These are phyloP conservation scores for Diaporthe humulicola DNA, from an alignment of 2,329 filamentous ascomycete species.

Conservation along the genomic window DNA sequence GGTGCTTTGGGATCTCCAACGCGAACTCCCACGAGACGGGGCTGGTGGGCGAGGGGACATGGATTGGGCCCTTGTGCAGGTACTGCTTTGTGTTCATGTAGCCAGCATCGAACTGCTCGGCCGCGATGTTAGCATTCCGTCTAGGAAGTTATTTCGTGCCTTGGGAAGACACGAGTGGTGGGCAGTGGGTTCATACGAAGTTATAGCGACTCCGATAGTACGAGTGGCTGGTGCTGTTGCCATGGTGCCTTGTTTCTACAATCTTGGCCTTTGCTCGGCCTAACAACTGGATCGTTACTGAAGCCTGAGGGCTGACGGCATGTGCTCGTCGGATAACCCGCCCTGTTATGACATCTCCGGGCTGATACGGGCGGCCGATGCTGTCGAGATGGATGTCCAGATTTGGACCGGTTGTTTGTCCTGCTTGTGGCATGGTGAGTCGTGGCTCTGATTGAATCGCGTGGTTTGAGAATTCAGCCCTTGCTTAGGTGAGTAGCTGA, in stretches of 20 bases:
- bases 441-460: neutral
- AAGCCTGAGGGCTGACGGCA: constrained; percentile 42
- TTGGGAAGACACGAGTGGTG: too few relatives aligned
- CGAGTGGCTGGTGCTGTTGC: neutral
- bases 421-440: constrained; percentile 25
- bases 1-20: constrained; percentile 45
- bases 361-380: constrained; percentile 28
- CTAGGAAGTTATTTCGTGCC: neutral
- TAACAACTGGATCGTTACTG: constrained; percentile 43
- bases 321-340: constrained; percentile 42
- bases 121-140: neutral
- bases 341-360: constrained; percentile 48
- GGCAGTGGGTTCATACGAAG: constrained; percentile 33
- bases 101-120: neutral
- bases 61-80: constrained; percentile 44
- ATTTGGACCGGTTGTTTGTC: neutral
- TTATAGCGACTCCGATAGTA: constrained; percentile 45
- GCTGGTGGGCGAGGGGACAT: constrained; percentile 40
- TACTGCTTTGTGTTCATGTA: constrained; percentile 6
- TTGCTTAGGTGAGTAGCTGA: neutral
- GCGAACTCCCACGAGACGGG: constrained; percentile 47
- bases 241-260: constrained; percentile 24
- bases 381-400: constrained; percentile 34
- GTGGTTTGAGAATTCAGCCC: neutral
- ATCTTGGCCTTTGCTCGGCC: constrained; percentile 48